A percentile compares a stretch with the other conserved stretches of the same genome.
phyloP scores from a whole-genome alignment of 23 red algal species.

The Agarophyton chilense region DNA sequence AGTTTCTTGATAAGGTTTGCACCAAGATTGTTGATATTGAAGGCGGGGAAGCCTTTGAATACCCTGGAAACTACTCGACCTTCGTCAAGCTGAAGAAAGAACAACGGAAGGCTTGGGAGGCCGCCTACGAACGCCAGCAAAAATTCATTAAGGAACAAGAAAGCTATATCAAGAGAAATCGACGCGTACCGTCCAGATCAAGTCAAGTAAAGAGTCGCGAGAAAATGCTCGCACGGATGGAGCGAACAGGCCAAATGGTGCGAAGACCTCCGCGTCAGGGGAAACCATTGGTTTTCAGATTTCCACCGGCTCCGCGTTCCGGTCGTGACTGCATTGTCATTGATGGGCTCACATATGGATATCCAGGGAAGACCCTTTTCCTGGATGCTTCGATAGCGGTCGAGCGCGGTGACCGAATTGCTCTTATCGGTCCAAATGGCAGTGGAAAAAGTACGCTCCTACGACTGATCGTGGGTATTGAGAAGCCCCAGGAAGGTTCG shows the following conservation, averaged over 20 bases:
- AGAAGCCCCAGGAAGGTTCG: constrained; percentile 73
- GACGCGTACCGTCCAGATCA: constrained; percentile 65
- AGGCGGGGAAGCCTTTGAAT: constrained; percentile 88
- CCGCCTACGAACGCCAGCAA: constrained; percentile 89
- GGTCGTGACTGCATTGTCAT: constrained; percentile 85
- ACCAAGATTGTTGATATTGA: constrained; percentile 98
- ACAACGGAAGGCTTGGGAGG: constrained; percentile 82
- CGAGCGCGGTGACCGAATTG: constrained; percentile 96
- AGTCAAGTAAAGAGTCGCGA: constrained; percentile 93
- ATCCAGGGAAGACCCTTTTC: constrained; percentile 75
- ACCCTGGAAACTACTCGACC: constrained; percentile 91
- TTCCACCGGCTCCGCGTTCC: constrained; percentile 94
- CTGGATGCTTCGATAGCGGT: constrained; percentile 84
- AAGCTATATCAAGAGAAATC: constrained; percentile 85
- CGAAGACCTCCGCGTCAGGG: constrained; percentile 76
- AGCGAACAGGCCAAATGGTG: constrained; percentile 83
- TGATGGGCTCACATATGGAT: constrained; percentile 82
- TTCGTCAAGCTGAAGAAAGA: constrained; percentile 86
- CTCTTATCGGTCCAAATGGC: constrained; percentile 93
- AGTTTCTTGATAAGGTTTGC: constrained; percentile 93
- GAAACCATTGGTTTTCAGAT: constrained; percentile 94
- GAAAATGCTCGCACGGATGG: constrained; percentile 87
- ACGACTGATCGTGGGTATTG: constrained; percentile 80
- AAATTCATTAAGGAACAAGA: constrained; percentile 91
- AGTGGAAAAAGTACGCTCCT: constrained; percentile 95